These are phyloP conservation scores for Iberis amara DNA, from an alignment of 441 rosid genomes.

Conservation along the genomic window DNA sequence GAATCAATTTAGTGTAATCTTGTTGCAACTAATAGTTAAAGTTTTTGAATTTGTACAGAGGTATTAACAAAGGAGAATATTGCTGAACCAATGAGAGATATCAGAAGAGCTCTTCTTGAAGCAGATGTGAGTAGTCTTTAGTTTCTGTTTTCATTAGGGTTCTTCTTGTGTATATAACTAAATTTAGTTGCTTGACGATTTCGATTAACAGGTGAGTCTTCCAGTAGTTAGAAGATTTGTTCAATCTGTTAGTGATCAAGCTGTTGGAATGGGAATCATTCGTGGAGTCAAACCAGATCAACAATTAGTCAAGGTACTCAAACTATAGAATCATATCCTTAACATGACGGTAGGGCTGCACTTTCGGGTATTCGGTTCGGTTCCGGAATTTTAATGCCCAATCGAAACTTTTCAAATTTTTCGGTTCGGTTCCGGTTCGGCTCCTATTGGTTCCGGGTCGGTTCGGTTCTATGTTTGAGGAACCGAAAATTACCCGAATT, in stretches of 20 bases:
- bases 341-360: too few species aligned
- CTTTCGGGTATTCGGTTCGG: too few species aligned
- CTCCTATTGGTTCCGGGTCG: too few species aligned
- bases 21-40: neutral
- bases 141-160: neutral
- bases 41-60: conserved; percentile 46
- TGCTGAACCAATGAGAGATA: conserved; percentile 91
- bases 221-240: conserved; percentile 98
- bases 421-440: too few species aligned
- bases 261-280: conserved; percentile 78
- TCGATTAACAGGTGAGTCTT: conserved; percentile 72
- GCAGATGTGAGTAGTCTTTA: conserved; percentile 74
- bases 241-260: conserved; percentile 81
- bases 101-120: conserved; percentile 93
- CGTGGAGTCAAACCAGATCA: conserved; percentile 96
- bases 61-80: conserved; percentile 90
- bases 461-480: too few species aligned
- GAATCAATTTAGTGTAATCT: neutral
- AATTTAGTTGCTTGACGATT: conserved; percentile 21
- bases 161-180: neutral
- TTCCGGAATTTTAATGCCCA: too few species aligned
- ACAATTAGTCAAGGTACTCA: conserved; percentile 78
- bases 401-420: too few species aligned
- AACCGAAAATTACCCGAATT: too few species aligned
- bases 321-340: neutral